Evolutionary conservation across 148 eudicot species (phyloP).

Genomic region (Spergularia marina): DNA sequence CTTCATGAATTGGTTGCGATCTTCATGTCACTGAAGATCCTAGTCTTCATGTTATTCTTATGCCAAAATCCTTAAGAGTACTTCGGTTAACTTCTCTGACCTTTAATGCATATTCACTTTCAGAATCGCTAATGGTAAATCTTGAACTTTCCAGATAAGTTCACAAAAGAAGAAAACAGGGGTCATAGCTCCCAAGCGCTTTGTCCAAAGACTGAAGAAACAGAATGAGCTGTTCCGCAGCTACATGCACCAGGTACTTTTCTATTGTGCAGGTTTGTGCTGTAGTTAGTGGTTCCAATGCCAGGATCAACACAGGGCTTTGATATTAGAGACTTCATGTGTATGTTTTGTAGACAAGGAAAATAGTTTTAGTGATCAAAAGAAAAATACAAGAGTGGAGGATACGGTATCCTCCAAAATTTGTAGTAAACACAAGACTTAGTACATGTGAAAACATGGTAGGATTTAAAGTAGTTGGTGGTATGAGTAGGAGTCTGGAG

Average conservation of each 20-base stretch:
- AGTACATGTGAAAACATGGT: too few species aligned
- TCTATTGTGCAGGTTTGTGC: not conserved
- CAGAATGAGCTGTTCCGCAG: slow-evolving; percentile 70
- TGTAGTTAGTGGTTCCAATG: not conserved
- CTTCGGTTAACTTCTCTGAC: not conserved
- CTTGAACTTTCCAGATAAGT: slow-evolving; percentile 38
- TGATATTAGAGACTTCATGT: not conserved
- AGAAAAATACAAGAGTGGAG: too few species aligned
- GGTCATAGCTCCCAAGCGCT: slow-evolving; percentile 68
- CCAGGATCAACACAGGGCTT: not conserved
- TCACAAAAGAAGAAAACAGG: slow-evolving; percentile 80
- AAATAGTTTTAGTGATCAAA: too few species aligned
- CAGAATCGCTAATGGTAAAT: not conserved
- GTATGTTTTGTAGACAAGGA: too few species aligned
- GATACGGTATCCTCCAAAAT: too few species aligned
- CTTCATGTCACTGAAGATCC: not conserved
- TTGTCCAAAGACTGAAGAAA: slow-evolving; percentile 65
- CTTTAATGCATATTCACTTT: not conserved
- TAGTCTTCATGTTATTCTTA: not conserved
- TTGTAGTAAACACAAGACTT: too few species aligned
- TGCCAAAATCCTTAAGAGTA: too few species aligned
- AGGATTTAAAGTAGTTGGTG: not conserved
- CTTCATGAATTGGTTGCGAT: not conserved
- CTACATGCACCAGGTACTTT: slow-evolving; percentile 66
- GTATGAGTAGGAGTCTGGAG: not conserved